Evolutionary conservation across 768 basidiomycete genomes (phyloP), one percentile per base, ranked within the genome.

Genomic region (Suillus subaureus): DNA sequence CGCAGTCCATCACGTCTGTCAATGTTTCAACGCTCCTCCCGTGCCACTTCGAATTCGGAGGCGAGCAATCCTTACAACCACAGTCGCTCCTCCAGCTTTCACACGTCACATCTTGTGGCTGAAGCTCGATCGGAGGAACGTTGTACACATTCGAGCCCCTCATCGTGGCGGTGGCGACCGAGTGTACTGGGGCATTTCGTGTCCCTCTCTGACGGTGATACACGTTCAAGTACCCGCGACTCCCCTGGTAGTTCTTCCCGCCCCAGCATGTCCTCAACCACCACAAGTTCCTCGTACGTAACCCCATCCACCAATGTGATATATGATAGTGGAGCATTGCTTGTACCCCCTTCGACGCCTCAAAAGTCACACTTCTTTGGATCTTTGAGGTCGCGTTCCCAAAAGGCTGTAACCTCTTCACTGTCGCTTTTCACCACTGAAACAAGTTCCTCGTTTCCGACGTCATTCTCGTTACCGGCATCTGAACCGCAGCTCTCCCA

Each of bases 131-230:
- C 63, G 7, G 66, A 60, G 37, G 33, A 37, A 33, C 69, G 69
- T 37, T 69, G 65, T 26, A 16, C 51, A 55, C 70, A 73, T 35
- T 37, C 65, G 18, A 66, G 65, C 40, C 69, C 76, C 58, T 72
- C 77, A 33, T 71, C 79, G 13, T 80, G 84, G 60, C 84, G 78
- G 75, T 88, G 85, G 85, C 82, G 87, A n/a, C 88, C 90, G 13
- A 87, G 83, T 67, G 84, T 91, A 28, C 75, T 90, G 28, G 87
- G 85, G 7, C 86, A 90, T 68, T 91, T 91, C 71, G 78, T 83
- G 35, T 81, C 84, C 63, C 70, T 81, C 61, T 82, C 85, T 61
- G 72, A 78, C 37, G 78, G 84, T 51, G 83, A 81, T 71, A 68
- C 78, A 58, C 84, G 76, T 61, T 71, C 80, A 58, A 74, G 78